Evolutionary conservation across 2,329 filamentous ascomycete genomes (phyloP).

Genomic region (Thielaviopsis ethacetica): DNA sequence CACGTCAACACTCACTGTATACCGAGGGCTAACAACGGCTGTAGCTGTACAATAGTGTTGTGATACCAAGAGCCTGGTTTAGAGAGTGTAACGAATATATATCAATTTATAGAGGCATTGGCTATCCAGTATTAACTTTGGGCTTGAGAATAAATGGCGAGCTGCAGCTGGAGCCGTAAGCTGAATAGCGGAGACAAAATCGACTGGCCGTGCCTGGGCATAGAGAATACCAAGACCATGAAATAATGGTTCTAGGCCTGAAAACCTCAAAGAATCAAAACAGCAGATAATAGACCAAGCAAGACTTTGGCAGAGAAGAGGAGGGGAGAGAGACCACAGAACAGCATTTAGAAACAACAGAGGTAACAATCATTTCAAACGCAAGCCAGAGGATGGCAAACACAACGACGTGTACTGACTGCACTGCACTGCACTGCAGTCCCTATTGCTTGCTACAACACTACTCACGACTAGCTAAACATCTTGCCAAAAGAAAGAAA

Average conservation of each 20-base stretch:
- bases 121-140: no score
- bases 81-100: no score
- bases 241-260: neutral
- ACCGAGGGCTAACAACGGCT: neutral
- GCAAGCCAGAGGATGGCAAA: neutral
- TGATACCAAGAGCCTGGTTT: no score
- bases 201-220: no score
- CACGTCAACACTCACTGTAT: neutral
- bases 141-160: no score
- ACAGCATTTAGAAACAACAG: neutral
- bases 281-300: neutral
- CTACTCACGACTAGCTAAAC: no score
- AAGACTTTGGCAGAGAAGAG: neutral
- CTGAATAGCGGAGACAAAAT: no score
- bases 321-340: neutral
- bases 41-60: neutral
- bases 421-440: neutral
- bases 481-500: no score
- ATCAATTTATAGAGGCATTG: no score
- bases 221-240: neutral
- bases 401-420: neutral
- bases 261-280: neutral
- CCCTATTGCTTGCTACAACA: no score
- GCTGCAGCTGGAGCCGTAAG: no score
- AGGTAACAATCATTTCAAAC: neutral